phyloP scores from a whole-genome alignment of 2,329 filamentous ascomycete genomes.

The Beauveria asiatica region DNA sequence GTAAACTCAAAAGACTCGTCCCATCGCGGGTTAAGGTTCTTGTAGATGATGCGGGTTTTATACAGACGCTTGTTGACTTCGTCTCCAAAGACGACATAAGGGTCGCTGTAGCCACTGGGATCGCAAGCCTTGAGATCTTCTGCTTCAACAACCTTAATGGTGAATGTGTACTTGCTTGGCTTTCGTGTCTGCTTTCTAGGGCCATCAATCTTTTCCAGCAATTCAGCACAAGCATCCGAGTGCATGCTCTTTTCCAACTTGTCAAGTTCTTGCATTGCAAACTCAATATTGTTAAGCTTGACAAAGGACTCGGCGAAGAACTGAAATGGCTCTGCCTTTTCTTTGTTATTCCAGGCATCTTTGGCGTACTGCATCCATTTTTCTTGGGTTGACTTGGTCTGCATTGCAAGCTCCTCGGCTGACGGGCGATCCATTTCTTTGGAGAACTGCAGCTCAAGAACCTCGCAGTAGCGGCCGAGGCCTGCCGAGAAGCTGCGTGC shows the following conservation, averaged over 20 bases:
- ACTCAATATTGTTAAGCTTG: constrained; percentile 96
- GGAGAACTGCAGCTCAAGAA: constrained; percentile 75
- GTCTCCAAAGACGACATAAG: constrained; percentile 92
- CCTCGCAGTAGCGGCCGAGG: constrained; percentile 82
- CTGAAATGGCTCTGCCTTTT: constrained; percentile 92
- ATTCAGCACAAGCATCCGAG: constrained; percentile 79
- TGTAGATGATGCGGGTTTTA: constrained; percentile 87
- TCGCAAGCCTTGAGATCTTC: constrained; percentile 98
- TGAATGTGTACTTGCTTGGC: constrained; percentile 89
- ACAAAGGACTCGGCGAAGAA: constrained; percentile 96
- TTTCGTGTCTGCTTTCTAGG: constrained; percentile 56
- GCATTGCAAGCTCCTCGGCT: constrained; percentile 73
- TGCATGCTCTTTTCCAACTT: constrained; percentile 84
- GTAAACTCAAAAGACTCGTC: constrained; percentile 96
- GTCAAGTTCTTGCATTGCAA: constrained; percentile 84
- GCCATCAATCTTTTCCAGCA: constrained; percentile 67
- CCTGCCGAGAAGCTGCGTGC: constrained; percentile 77
- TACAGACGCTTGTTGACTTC: constrained; percentile 95
- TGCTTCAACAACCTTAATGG: constrained; percentile 95
- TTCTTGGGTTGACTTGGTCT: constrained; percentile 75
- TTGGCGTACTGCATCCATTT: constrained; percentile 90
- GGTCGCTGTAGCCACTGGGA: constrained; percentile 86
- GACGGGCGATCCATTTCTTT: constrained; percentile 91
- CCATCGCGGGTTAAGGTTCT: constrained; percentile 89
- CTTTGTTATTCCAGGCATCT: constrained; percentile 84